Evolutionary conservation across 441 rosid genomes (phyloP).

Genomic region (Kokia cookei): DNA sequence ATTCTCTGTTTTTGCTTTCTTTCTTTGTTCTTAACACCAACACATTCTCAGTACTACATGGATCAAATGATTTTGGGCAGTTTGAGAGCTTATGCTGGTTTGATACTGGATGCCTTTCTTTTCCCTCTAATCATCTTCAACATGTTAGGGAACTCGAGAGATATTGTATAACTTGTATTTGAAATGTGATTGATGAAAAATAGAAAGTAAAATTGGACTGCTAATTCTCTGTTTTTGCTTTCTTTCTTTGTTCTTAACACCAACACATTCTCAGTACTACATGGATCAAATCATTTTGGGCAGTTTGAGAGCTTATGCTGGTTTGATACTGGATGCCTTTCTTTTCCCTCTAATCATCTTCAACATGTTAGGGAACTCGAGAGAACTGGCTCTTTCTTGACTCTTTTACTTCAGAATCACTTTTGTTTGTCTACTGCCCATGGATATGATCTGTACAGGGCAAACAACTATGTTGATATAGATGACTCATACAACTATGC

Average conservation of each 20-base stretch:
- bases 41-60: neutral
- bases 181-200: too few relatives aligned
- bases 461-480: neutral
- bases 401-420: slow-evolving; percentile 20
- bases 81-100: slow-evolving; percentile 17
- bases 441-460: slow-evolving; percentile 26
- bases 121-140: slow-evolving; percentile 28
- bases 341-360: slow-evolving; percentile 27
- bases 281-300: neutral
- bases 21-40: too few relatives aligned
- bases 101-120: slow-evolving; percentile 26
- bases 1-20: too few relatives aligned
- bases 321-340: slow-evolving; percentile 24
- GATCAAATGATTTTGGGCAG: slow-evolving; percentile 1
- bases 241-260: too few relatives aligned
- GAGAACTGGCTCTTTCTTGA: slow-evolving; percentile 18
- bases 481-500: slow-evolving; percentile 36
- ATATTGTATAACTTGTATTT: too few relatives aligned
- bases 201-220: too few relatives aligned
- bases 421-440: slow-evolving; percentile 22
- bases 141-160: slow-evolving; percentile 20
- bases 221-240: too few relatives aligned
- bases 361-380: slow-evolving; percentile 23
- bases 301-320: slow-evolving; percentile 16
- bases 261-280: neutral